Percentiles rank a stretch among this genome's conserved stretches.
phyloP scores from a whole-genome alignment of 2,329 filamentous ascomycete genomes.

The Hypoxylon sp. region DNA sequence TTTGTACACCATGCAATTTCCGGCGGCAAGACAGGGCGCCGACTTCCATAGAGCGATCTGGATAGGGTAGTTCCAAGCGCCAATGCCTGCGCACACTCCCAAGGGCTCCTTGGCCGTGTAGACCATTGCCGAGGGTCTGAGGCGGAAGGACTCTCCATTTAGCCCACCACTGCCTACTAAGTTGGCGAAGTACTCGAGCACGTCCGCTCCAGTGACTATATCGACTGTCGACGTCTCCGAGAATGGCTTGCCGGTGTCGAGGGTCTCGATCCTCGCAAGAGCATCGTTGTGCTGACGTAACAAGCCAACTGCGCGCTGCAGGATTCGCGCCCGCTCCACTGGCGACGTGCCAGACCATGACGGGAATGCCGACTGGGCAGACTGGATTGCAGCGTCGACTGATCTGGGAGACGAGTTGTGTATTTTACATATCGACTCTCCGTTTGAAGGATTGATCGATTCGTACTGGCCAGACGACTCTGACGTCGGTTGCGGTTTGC shows the following conservation, averaged over 20 bases:
- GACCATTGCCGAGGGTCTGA: slow-evolving; percentile 80
- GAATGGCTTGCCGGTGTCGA: slow-evolving; percentile 86
- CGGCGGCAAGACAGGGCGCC: slow-evolving; percentile 82
- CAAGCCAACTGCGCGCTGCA: slow-evolving; percentile 77
- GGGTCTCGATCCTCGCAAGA: slow-evolving; percentile 79
- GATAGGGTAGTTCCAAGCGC: slow-evolving; percentile 92
- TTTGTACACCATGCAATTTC: slow-evolving; percentile 92
- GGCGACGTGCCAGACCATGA: slow-evolving; percentile 79
- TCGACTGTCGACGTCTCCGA: slow-evolving; percentile 87
- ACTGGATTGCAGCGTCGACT: slow-evolving; percentile 74
- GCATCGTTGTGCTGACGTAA: slow-evolving; percentile 80
- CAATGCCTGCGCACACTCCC: slow-evolving; percentile 86
- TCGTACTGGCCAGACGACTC: slow-evolving; percentile 70
- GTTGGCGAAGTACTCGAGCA: slow-evolving; percentile 86
- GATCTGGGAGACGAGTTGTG: slow-evolving; percentile 72
- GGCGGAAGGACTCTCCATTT: slow-evolving; percentile 79
- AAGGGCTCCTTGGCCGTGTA: slow-evolving; percentile 84
- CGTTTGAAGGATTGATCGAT: slow-evolving; percentile 77
- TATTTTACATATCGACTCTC: slow-evolving; percentile 72
- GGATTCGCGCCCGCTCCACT: slow-evolving; percentile 77
- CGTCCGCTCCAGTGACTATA: slow-evolving; percentile 82
- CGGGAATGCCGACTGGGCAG: slow-evolving; percentile 75
- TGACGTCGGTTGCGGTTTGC: slow-evolving; percentile 68
- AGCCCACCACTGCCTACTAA: slow-evolving; percentile 78
- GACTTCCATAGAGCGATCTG: slow-evolving; percentile 93